Percentiles rank a stretch among this genome's conserved stretches.
Evolutionary conservation across 768 basidiomycete genomes (phyloP).

Genomic region (Arthromyces matolae): DNA sequence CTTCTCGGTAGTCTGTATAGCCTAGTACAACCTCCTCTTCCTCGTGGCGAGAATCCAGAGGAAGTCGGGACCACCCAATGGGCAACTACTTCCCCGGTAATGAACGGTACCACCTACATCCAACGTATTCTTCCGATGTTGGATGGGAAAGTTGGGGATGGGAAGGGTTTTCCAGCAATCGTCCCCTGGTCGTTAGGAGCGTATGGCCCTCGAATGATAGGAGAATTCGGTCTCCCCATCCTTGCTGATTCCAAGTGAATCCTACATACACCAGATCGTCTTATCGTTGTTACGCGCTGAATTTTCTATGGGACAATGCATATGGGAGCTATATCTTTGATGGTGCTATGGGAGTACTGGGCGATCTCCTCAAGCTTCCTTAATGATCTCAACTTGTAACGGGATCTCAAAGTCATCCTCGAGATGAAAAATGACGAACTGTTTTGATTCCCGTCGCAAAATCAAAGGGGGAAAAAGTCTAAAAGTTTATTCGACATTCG

Average conservation of each 20-base stretch:
- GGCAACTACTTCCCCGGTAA: constrained; percentile 12
- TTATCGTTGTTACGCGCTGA: too few relatives aligned
- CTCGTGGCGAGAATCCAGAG: constrained; percentile 18
- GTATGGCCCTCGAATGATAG: not conserved
- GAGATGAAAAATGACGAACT: too few relatives aligned
- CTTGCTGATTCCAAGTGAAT: not conserved
- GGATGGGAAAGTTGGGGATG: constrained; percentile 23
- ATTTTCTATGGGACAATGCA: too few relatives aligned
- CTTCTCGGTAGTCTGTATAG: constrained; percentile 12
- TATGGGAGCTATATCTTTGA: constrained; percentile 81
- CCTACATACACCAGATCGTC: too few relatives aligned
- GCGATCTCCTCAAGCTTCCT: constrained; percentile 69
- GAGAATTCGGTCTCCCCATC: constrained; percentile 1
- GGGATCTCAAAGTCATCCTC: too few relatives aligned
- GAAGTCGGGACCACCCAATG: constrained; percentile 21
- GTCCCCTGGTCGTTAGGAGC: constrained; percentile 20
- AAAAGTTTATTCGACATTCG: too few relatives aligned
- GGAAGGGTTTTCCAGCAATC: constrained; percentile 23
- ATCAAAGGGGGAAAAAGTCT: too few relatives aligned
- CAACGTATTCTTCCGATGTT: constrained; percentile 10
- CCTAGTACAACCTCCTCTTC: constrained; percentile 24
- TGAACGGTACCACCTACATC: constrained; percentile 16
- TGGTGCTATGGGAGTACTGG: constrained; percentile 94
- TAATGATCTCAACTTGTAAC: too few relatives aligned
- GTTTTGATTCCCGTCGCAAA: too few relatives aligned